phyloP scores from a whole-genome alignment of 805 yeast genomes.

The Lachancea thermotolerans region DNA sequence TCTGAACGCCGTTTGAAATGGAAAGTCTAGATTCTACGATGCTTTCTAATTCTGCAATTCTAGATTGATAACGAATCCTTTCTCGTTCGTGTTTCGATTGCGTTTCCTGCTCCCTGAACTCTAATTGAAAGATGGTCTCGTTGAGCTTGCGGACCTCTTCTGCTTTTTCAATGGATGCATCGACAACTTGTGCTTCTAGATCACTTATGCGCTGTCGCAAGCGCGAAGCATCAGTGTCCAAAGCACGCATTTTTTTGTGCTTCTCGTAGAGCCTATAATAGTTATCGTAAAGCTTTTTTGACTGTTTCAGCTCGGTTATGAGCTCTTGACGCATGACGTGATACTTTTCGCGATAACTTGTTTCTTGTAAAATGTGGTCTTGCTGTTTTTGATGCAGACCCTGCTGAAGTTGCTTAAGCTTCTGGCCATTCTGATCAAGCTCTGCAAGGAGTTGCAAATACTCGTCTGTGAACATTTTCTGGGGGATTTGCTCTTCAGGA shows the following conservation, averaged over 20 bases:
- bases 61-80: conserved; percentile 19
- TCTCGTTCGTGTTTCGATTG: conserved; percentile 20
- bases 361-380: conserved; percentile 8
- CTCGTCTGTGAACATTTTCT: conserved; percentile 14
- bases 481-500: not conserved
- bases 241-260: conserved; percentile 25
- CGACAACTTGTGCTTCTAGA: conserved; percentile 24
- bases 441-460: conserved; percentile 20
- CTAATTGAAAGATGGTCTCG: conserved; percentile 21
- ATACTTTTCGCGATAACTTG: conserved; percentile 20
- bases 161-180: conserved; percentile 20
- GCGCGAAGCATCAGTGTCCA: conserved; percentile 8
- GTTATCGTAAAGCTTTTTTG: conserved; percentile 32
- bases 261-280: conserved; percentile 29
- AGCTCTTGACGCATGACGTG: conserved; percentile 26
- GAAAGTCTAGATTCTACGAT: not conserved
- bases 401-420: conserved; percentile 15
- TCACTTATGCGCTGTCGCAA: conserved; percentile 13
- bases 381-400: conserved; percentile 11
- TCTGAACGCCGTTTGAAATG: not conserved
- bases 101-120: conserved; percentile 22
- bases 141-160: conserved; percentile 26
- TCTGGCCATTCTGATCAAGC: conserved; percentile 23
- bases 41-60: conserved; percentile 27
- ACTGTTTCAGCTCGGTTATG: conserved; percentile 29